Base-by-base conservation (phyloP, 2,329 filamentous ascomycete species). In the Pseudocercospora crystallina region DNA sequence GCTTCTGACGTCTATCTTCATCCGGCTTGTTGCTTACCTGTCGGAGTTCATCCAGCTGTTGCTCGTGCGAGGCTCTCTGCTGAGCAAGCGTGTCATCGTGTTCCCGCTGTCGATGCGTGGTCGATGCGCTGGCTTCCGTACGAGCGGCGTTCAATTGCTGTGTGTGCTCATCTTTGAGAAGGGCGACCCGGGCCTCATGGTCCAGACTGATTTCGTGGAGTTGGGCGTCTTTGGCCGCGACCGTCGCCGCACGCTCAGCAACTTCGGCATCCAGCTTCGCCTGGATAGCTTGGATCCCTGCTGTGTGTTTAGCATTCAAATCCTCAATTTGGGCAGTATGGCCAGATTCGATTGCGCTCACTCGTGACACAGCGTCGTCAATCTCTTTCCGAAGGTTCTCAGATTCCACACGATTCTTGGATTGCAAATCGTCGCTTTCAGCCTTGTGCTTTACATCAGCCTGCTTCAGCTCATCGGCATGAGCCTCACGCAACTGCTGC, bases 261-360 rank as follows among this genome's bases (percentile, higher is more conserved):
- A 20, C 39, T 43, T 59, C 47, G n/a, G 38, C 29, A 17, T 53
- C 41, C 32, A 59, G 43, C 9, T 48, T 53, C 20, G 34, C 40
- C 35, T 50, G 34, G 14, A 53, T 3, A 17, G 50, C 41, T 34
- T 45, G 10, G 26, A 46, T 10, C 43, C 45, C 40, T 13, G 42
- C 47, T 1, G 12, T 36, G 29, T 49, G 41, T 39, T 43, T 49
- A 31, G 33, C 37, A 43, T 54, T 30, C 35, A 50, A 11, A n/a
- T 41, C 42, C 29, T 50, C 42, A 5, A 56, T 34, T 11, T 55
- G 39, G 13, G 45, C 40, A 17, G 49, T 39, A 33, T 54, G 42
- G 14, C 50, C 50, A 12, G 36, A 31, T 20, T 39, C 41, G 38
- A 40, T 45, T 14, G 39, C 33, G 17, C 34, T 46, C 29, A 39